These are phyloP conservation scores for Urtica urens DNA, from an alignment of 306 rosid species.

Conservation along the genomic window DNA sequence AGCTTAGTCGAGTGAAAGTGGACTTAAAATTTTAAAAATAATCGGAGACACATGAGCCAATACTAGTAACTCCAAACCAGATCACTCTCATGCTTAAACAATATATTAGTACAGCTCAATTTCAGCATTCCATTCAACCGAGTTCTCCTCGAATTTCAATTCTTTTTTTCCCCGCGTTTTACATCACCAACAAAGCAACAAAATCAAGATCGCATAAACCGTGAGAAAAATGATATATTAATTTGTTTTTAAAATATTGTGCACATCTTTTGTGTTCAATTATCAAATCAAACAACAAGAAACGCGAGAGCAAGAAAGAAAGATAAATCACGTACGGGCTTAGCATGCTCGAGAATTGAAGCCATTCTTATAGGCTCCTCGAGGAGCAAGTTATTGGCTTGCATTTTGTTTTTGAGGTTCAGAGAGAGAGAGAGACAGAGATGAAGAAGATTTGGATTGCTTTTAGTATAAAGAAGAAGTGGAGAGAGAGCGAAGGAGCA, in stretches of 20 bases:
- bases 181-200: slow-evolving; percentile 5
- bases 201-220: neutral
- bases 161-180: neutral
- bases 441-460: too few relatives aligned
- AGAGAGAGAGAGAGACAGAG: neutral
- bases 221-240: neutral
- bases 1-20: neutral
- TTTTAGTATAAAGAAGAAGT: too few relatives aligned
- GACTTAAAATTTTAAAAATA: neutral
- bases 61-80: neutral
- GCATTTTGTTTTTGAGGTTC: slow-evolving; percentile 26
- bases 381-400: slow-evolving; percentile 47
- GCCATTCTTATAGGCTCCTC: slow-evolving; percentile 86
- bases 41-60: too few relatives aligned
- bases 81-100: neutral
- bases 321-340: slow-evolving; percentile 37
- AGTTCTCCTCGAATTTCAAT: neutral
- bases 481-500: too few relatives aligned
- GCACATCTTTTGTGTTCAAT: neutral
- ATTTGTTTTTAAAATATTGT: too few relatives aligned
- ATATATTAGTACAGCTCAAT: neutral
- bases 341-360: slow-evolving; percentile 68
- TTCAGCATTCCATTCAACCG: neutral
- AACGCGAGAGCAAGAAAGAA: neutral
- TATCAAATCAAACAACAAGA: neutral